Conservation (phyloP, 129 eudicot species). For the Artemisia argyi region DNA sequence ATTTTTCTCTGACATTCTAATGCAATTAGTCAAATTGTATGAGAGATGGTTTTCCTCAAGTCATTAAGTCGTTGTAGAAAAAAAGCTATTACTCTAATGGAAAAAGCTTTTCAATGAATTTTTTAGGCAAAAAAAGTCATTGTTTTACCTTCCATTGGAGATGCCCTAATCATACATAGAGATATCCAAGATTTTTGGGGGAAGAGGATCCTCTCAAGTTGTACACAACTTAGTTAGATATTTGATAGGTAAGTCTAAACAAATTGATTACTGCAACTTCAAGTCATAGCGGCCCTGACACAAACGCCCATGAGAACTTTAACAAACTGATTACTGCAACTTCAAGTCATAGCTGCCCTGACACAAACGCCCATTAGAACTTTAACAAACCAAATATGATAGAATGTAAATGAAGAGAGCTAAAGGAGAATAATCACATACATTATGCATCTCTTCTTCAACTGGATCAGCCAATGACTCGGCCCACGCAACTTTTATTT, state of each 20-base stretch:
- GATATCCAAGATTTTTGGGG: too few species aligned
- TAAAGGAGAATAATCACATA: slow-evolving; percentile 25
- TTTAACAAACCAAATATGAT: neutral
- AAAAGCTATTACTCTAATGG: too few species aligned
- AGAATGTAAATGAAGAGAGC: slow-evolving; percentile 2
- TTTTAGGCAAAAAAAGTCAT: too few species aligned
- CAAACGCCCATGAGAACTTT: slow-evolving; percentile 11
- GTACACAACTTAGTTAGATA: too few species aligned
- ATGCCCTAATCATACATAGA: too few species aligned
- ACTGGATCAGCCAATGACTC: slow-evolving; percentile 57
- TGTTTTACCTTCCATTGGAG: too few species aligned
- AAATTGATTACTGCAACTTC: neutral
- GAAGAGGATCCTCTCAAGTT: too few species aligned
- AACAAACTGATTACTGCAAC: neutral
- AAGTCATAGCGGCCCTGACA: neutral
- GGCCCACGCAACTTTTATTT: slow-evolving; percentile 72
- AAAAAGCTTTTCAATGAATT: too few species aligned
- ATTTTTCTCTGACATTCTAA: too few species aligned
- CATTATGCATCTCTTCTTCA: slow-evolving; percentile 59
- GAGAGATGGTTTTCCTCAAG: too few species aligned
- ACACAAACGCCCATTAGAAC: slow-evolving; percentile 8
- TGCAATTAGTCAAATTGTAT: too few species aligned
- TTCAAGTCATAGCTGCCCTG: neutral
- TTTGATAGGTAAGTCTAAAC: neutral
- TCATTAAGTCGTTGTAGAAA: too few species aligned